Evolutionary conservation across 2,329 filamentous ascomycete species (phyloP), one percentile per base, ranked within the genome.

Genomic region (Epichloe uncinata): DNA sequence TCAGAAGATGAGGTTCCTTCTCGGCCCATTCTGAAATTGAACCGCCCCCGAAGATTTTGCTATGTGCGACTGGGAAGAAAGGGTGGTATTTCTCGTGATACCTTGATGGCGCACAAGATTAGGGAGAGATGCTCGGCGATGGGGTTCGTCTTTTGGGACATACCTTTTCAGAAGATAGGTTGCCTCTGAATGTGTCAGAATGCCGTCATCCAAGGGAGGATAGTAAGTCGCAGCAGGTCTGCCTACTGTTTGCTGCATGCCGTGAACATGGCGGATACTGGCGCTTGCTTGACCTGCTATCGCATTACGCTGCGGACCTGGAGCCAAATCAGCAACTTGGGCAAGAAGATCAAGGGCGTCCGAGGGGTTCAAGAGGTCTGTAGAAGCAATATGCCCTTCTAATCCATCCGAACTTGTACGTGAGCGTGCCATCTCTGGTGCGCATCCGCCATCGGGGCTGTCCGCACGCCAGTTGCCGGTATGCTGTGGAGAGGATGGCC

Each of bases 1-100:
- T 86, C 15, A 87, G 70, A 0, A 87, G 69, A 58, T 86, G 79
- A 33, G 76, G 79, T 58, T 86, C 82, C 30, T 76, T 74, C 2
- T 72, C 69, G 5, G 79, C 77, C 53, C 79, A 78, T 16, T 73
- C 67, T 26, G 75, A 68, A 9, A 85, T 63, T 50, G 74, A 67
- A 13, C 67, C 61, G 38, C 62, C 45, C 45, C 74, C 70, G 54
- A 83, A 77, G 42, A 80, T 77, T 54, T 75, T 73, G 37, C 72
- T 69, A 9, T 82, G 79, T 0, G 83, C 82, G 26, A 87, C 67
- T 0, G 84, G 83, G 50, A 85, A 84, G 65, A 82, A 86, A 0
- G 80, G 79, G 57, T 87, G 82, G 55, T 83, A 86, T 53, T 79
- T 73, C 51, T 80, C 70, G 50, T 77, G 78, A 56, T 83, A 85